These are phyloP conservation scores for Monosporozyma unispora DNA, from an alignment of 805 yeast species.

Conservation along the genomic window DNA sequence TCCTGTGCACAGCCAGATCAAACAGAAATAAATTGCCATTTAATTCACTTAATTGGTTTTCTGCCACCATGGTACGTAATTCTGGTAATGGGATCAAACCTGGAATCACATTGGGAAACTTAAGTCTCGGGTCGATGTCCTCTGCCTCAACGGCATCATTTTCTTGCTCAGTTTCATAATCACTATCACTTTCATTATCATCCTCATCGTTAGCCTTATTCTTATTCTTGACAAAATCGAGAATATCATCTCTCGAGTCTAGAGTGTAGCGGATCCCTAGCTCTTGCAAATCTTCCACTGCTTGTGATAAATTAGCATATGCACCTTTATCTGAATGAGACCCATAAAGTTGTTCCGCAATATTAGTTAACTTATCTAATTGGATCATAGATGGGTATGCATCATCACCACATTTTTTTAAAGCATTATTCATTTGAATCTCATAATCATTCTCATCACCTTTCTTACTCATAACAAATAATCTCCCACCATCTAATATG, in stretches of 20 bases:
- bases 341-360: constrained; percentile 37
- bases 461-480: constrained; percentile 15
- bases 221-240: not conserved
- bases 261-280: not conserved
- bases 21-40: constrained; percentile 19
- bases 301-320: not conserved
- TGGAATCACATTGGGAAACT: constrained; percentile 39
- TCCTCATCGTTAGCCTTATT: not conserved
- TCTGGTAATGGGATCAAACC: constrained; percentile 44
- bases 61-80: constrained; percentile 30
- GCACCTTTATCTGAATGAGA: constrained; percentile 22
- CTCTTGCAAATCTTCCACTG: not conserved
- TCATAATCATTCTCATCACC: not conserved
- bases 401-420: not conserved
- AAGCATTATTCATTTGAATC: constrained; percentile 6
- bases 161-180: constrained; percentile 1
- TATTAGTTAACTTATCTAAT: constrained; percentile 5
- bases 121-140: not conserved
- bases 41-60: constrained; percentile 20
- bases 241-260: not conserved
- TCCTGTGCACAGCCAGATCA: constrained; percentile 19
- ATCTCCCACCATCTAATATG: constrained; percentile 19
- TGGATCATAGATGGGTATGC: not conserved
- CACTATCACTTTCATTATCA: not conserved
- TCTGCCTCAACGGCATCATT: constrained; percentile 6